A percentile compares a stretch with the other conserved stretches of the same genome.
These are phyloP conservation scores for Hypoxylon sp. DNA, from an alignment of 2,329 filamentous ascomycete genomes.

Conservation along the genomic window DNA sequence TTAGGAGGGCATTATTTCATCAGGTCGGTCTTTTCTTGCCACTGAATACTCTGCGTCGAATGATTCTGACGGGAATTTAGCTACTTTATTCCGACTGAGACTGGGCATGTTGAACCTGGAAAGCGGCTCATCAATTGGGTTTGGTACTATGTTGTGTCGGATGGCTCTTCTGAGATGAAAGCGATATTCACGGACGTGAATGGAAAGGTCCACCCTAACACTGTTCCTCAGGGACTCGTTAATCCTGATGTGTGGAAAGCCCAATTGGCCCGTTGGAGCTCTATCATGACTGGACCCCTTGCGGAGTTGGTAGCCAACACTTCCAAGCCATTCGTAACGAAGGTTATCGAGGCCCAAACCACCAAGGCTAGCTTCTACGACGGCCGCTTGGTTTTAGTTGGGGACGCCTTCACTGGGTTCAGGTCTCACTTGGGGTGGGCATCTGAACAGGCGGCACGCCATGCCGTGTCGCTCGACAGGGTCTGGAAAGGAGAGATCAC, in stretches of 20 bases:
- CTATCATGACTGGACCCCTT: constrained; percentile 57
- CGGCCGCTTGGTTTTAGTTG: constrained; percentile 62
- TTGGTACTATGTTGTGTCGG: constrained; percentile 62
- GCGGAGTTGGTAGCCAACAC: constrained; percentile 60
- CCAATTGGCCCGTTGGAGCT: constrained; percentile 7
- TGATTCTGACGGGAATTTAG: background rate
- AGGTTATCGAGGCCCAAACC: constrained; percentile 61
- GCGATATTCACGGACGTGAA: constrained; percentile 62
- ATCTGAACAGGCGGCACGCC: constrained; percentile 63
- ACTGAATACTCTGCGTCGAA: background rate
- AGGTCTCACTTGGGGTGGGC: constrained; percentile 63
- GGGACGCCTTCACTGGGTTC: constrained; percentile 63
- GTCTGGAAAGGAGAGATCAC: constrained; percentile 56
- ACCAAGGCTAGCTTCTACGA: constrained; percentile 57
- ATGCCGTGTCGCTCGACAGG: constrained; percentile 59
- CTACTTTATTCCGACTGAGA: constrained; percentile 57
- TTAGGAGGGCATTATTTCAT: constrained; percentile 44
- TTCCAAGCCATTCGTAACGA: constrained; percentile 61
- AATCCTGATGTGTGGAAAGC: constrained; percentile 57
- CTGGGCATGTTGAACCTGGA: constrained; percentile 58
- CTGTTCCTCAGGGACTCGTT: constrained; percentile 60
- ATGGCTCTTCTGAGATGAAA: constrained; percentile 57
- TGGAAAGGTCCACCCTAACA: constrained; percentile 59
- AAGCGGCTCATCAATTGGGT: constrained; percentile 64
- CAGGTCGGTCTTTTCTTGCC: constrained; percentile 34